A percentile compares a stretch with the other conserved stretches of the same genome.
phyloP scores from a whole-genome alignment of 495 filamentous ascomycete genomes.

The Penicillium longicatenatum region DNA sequence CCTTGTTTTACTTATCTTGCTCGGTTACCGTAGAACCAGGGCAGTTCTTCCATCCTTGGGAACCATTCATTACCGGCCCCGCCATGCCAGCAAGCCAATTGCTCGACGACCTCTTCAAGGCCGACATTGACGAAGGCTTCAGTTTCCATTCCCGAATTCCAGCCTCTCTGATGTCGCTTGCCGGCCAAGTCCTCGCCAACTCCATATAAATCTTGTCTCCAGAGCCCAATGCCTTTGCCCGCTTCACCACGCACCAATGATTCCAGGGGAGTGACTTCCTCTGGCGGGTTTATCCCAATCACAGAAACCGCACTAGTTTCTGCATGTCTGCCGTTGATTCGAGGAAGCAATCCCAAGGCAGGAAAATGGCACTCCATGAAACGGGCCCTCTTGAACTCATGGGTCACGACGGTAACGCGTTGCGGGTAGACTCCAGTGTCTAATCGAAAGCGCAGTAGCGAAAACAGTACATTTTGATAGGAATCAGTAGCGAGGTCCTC shows the following conservation, averaged over 20 bases:
- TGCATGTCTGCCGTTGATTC: not conserved
- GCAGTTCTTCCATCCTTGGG: conserved; percentile 33
- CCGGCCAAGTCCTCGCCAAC: conserved; percentile 33
- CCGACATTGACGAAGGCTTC: conserved; percentile 28
- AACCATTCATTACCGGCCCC: conserved; percentile 41
- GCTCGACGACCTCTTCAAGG: conserved; percentile 33
- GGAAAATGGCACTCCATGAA: conserved; percentile 69
- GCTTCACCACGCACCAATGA: conserved; percentile 45
- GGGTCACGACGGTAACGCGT: conserved; percentile 69
- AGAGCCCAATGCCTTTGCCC: conserved; percentile 44
- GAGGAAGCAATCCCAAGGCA: conserved; percentile 56
- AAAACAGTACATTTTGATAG: conserved; percentile 76
- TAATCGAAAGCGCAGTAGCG: conserved; percentile 59
- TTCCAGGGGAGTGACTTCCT: conserved; percentile 50
- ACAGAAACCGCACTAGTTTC: conserved; percentile 45
- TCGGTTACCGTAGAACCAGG: conserved; percentile 36
- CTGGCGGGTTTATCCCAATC: conserved; percentile 71
- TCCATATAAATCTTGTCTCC: conserved; percentile 50
- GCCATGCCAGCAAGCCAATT: conserved; percentile 44
- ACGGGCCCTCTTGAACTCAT: conserved; percentile 70
- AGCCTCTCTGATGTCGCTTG: conserved; percentile 45
- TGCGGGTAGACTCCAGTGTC: conserved; percentile 38
- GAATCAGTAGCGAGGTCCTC: conserved; percentile 77
- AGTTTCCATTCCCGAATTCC: conserved; percentile 34
- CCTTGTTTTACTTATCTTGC: not conserved